Base-by-base conservation (phyloP, 2,329 filamentous ascomycete genomes). In the Aspergillus thermomutatus region DNA sequence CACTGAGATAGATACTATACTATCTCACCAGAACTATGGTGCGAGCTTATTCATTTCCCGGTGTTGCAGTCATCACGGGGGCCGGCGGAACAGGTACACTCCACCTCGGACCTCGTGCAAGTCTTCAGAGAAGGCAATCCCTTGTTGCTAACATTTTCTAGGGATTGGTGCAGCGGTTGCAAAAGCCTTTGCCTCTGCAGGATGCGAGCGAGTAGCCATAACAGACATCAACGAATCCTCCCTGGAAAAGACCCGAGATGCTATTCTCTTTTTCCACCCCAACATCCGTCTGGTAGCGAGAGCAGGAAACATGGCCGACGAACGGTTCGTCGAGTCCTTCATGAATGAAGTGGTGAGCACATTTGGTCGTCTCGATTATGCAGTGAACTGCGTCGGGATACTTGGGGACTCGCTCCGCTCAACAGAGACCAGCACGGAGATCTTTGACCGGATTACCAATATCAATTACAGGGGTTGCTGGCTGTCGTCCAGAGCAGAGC, bases 141-240 rank as follows among this genome's bases (percentile, higher is more conserved):
- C 21, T 14, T 17, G n/a, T 23, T 25, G 11, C 19, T 23, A 25
- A 21, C 8, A 14, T 11, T 21, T 25, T 2, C 2, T 40, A 83
- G 83, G 83, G 31, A 86, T 85, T 58, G 83, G 83, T 2, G 79
- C 79, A 2, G 82, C 82, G 1, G 78, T 82, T 1, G 79, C 79
- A 9, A 77, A 69, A 55, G 80, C 76, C 0, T 83, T 86, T 63
- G 81, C 76, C 1, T 69, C 66, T 2, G 77, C 78, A 0, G 82
- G 82, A 11, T 83, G 82, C 64, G 67, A 75, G 0, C 72, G 71
- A n/a, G 74, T 85, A 11, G 80, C 79, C 48, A 80, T 86, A 50
- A 83, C 82, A 11, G 83, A 85, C 60, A 70, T 83, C 54, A 77
- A 81, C 58, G 64, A 62, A 2, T 63, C 61, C 1, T 72, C 79